Evolutionary conservation across 352 stramenopile genomes (phyloP).

Genomic region (Phytophthora tubulina): DNA sequence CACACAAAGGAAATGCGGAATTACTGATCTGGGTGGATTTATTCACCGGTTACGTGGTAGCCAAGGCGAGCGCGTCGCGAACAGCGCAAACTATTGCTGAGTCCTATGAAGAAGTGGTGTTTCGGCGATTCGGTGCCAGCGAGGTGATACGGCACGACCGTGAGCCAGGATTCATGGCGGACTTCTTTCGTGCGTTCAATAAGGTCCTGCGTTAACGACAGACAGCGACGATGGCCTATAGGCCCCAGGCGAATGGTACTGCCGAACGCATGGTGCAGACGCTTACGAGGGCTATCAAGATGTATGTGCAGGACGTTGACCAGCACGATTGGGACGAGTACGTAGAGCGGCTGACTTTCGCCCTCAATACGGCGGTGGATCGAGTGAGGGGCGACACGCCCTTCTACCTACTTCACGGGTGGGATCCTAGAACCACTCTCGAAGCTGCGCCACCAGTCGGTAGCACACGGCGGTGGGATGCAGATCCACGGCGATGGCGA

Average conservation of each 20-base stretch:
- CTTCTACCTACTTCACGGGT: neutral
- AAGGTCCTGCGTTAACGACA: conserved; percentile 20
- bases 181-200: conserved; percentile 36
- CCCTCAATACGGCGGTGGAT: conserved; percentile 31
- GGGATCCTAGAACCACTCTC: conserved; percentile 19
- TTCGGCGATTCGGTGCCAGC: conserved; percentile 28
- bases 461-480: too few species aligned
- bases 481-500: neutral
- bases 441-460: conserved; percentile 10
- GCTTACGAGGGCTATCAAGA: conserved; percentile 13
- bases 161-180: conserved; percentile 39
- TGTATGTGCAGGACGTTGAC: conserved; percentile 34
- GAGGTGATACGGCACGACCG: conserved; percentile 36
- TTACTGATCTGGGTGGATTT: conserved; percentile 16
- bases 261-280: conserved; percentile 40
- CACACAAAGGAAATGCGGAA: conserved; percentile 39
- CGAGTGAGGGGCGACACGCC: conserved; percentile 13
- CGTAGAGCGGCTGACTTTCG: conserved; percentile 33
- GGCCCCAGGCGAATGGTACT: conserved; percentile 34
- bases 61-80: conserved; percentile 21
- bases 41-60: conserved; percentile 10
- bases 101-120: conserved; percentile 31
- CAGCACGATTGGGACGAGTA: conserved; percentile 43
- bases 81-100: conserved; percentile 37
- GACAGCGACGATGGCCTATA: conserved; percentile 23